Conservation (phyloP, 2,329 filamentous ascomycete genomes). For the Claviceps cyperi region DNA sequence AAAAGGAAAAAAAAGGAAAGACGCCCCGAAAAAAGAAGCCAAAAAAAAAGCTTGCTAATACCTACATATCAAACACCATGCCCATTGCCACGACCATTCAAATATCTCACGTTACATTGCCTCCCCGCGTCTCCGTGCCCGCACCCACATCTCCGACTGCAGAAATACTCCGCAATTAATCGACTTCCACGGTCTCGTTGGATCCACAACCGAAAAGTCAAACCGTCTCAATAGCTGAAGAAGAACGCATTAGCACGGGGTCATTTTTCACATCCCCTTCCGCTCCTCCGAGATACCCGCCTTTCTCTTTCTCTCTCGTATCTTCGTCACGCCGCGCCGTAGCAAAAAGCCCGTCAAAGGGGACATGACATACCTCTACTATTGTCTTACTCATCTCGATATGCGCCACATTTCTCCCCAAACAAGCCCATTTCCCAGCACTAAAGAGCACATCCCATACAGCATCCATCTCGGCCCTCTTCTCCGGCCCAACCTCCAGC, state of each 20-base stretch:
- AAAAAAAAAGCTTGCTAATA: too few species aligned
- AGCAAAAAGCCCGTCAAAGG: background rate
- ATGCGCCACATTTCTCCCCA: conserved; percentile 23
- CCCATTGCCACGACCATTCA: too few species aligned
- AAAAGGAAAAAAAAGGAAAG: too few species aligned
- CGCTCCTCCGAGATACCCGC: too few species aligned
- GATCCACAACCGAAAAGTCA: conserved; percentile 5
- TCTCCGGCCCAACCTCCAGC: conserved; percentile 19
- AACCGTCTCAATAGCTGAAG: conserved; percentile 3
- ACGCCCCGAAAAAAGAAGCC: too few species aligned
- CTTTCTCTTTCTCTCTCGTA: background rate
- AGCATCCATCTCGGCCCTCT: conserved; percentile 18
- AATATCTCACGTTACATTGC: background rate
- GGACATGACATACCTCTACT: conserved; percentile 24
- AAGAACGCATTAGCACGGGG: too few species aligned
- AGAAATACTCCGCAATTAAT: conserved; percentile 3
- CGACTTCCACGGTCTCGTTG: conserved; percentile 3
- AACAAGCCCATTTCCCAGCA: conserved; percentile 23
- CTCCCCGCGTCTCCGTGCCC: background rate
- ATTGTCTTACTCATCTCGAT: conserved; percentile 26
- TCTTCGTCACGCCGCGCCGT: too few species aligned
- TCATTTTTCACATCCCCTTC: too few species aligned
- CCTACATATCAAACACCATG: too few species aligned
- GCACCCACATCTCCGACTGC: background rate
- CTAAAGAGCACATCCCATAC: conserved; percentile 25